A percentile compares a stretch with the other conserved stretches of the same genome.
Evolutionary conservation across 1,284 basidiomycete genomes (phyloP).

Genomic region (Sporisorium graminicola): DNA sequence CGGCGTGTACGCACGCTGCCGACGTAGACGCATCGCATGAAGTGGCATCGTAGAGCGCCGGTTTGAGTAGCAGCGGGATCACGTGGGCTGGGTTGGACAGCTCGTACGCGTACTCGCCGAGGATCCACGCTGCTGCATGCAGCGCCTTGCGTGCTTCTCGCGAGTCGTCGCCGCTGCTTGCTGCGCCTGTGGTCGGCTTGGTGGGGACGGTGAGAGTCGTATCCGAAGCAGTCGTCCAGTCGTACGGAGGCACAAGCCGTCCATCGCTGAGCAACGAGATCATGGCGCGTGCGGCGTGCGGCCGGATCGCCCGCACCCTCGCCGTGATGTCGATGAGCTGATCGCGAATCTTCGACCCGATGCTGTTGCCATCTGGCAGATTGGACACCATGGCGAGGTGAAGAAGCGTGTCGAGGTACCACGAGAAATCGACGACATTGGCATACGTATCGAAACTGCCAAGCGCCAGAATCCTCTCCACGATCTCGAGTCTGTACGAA

Average conservation of each 20-base stretch:
- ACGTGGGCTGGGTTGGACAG: constrained; percentile 55
- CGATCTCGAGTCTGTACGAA: constrained; percentile 84
- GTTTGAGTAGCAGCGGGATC: constrained; percentile 74
- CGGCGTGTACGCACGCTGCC: constrained; percentile 79
- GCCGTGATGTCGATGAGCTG: constrained; percentile 88
- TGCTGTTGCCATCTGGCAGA: constrained; percentile 74
- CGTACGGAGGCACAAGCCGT: constrained; percentile 18
- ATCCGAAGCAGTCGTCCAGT: constrained; percentile 65
- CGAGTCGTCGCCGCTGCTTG: constrained; percentile 69
- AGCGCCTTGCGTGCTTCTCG: constrained; percentile 75
- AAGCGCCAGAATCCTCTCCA: constrained; percentile 83
- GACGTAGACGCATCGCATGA: constrained; percentile 39
- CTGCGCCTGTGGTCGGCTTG: constrained; percentile 72
- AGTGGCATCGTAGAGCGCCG: constrained; percentile 29
- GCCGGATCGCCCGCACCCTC: constrained; percentile 81
- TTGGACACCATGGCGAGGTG: constrained; percentile 80
- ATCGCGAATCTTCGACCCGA: constrained; percentile 81
- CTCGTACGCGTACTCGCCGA: constrained; percentile 83
- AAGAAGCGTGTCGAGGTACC: constrained; percentile 83
- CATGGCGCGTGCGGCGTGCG: constrained; percentile 85
- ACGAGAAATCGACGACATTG: constrained; percentile 91
- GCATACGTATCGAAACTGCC: constrained; percentile 86
- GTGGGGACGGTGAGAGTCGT: constrained; percentile 60
- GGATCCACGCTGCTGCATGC: constrained; percentile 93
- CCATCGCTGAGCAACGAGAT: constrained; percentile 80